These are phyloP conservation scores for Naumovozyma castellii DNA, from an alignment of 805 yeast species.

Conservation along the genomic window DNA sequence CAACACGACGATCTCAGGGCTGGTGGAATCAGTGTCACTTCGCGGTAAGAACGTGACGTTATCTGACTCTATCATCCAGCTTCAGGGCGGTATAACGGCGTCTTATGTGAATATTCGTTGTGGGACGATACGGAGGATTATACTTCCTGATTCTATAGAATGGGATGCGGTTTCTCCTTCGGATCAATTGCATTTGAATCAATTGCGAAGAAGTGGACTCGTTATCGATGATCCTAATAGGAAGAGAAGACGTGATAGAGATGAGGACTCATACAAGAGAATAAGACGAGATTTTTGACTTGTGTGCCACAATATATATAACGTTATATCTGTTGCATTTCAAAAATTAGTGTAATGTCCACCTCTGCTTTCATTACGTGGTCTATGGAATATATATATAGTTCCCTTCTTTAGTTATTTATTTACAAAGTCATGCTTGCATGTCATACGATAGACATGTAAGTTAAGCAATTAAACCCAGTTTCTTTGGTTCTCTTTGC, in stretches of 20 bases:
- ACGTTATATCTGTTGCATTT: too few relatives aligned
- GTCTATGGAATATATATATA: not conserved
- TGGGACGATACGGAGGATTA: constrained; percentile 71
- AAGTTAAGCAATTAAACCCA: not conserved
- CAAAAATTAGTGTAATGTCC: too few relatives aligned
- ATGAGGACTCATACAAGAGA: constrained; percentile 23
- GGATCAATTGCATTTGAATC: constrained; percentile 30
- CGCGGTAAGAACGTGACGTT: not conserved
- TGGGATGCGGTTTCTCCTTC: constrained; percentile 48
- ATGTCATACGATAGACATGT: too few relatives aligned
- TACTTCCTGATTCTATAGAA: constrained; percentile 79
- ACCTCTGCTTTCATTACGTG: too few relatives aligned
- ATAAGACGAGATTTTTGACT: constrained; percentile 28
- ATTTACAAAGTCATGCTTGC: not conserved
- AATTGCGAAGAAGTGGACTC: constrained; percentile 23
- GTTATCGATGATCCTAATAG: constrained; percentile 17
- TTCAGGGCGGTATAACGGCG: too few relatives aligned
- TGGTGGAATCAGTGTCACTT: not conserved
- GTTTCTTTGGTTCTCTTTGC: constrained; percentile 9
- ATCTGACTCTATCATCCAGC: too few relatives aligned
- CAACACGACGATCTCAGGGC: not conserved
- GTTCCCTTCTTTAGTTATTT: too few relatives aligned
- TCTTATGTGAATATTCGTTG: constrained; percentile 75
- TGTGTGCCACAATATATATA: too few relatives aligned
- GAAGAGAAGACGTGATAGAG: constrained; percentile 18